Conservation (phyloP, 2,329 filamentous ascomycete species). For the Fusarium nodosum region DNA sequence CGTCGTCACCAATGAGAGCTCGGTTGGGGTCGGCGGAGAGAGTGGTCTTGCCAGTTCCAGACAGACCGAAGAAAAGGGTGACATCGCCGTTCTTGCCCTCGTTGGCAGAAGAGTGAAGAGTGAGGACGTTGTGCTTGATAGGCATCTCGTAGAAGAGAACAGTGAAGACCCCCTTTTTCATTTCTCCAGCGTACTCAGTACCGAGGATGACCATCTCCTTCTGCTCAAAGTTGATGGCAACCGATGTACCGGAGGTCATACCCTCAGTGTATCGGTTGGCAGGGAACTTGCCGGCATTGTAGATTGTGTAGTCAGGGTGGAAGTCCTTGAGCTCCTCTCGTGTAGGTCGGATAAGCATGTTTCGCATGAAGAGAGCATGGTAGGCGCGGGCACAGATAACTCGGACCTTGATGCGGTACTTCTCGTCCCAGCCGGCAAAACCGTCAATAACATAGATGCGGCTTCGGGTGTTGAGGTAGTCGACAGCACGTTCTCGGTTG, state of each 20-base stretch:
- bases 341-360: slow-evolving; percentile 98
- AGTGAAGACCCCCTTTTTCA: slow-evolving; percentile 97
- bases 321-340: slow-evolving; percentile 95
- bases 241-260: slow-evolving; percentile 98
- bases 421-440: slow-evolving; percentile 97
- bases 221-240: slow-evolving; percentile 98
- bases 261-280: slow-evolving; percentile 98
- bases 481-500: slow-evolving; percentile 97
- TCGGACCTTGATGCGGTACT: slow-evolving; percentile 96
- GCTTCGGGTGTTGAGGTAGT: slow-evolving; percentile 99
- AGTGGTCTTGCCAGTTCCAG: slow-evolving; percentile 98
- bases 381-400: slow-evolving; percentile 99
- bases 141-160: slow-evolving; percentile 99
- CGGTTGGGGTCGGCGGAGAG: slow-evolving; percentile 97
- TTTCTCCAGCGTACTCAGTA: slow-evolving; percentile 92
- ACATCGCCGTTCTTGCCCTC: slow-evolving; percentile 95
- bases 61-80: slow-evolving; percentile 99
- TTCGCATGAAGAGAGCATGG: slow-evolving; percentile 99
- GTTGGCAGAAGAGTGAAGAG: slow-evolving; percentile 98
- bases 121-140: slow-evolving; percentile 98
- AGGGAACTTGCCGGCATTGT: slow-evolving; percentile 98
- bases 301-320: slow-evolving; percentile 99
- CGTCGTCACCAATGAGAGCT: slow-evolving; percentile 95
- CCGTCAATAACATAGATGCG: slow-evolving; percentile 99
- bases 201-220: slow-evolving; percentile 99